Base-by-base conservation (phyloP, 163 green algal genomes). In the Scenedesmus sp. region DNA sequence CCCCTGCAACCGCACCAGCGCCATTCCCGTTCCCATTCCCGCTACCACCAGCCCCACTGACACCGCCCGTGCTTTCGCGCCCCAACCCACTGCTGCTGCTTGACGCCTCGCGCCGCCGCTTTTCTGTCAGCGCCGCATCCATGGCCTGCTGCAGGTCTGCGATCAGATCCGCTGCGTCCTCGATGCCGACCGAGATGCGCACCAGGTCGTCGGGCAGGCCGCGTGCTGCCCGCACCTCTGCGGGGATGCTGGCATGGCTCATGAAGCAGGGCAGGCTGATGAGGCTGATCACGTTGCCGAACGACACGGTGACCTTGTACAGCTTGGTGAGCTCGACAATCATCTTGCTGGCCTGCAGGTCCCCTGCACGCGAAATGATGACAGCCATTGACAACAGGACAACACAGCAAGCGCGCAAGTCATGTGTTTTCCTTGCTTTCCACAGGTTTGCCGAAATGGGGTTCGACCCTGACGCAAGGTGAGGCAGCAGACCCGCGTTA, bases 211-310 rank as follows among this genome's bases (percentile, higher is more conserved):
- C 97, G 0, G 97, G 96, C 51, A 99, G 96, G 7, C 98, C 98
- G 4, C 98, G 92, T 10, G 94, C 96, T 30, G 97, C 96, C 9
- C 98, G 93, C 73, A 98, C 94, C 13, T 97, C 95, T 9, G 96
- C 96, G 0, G 98, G 97, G 89, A 99, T 99, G 93, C 96, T 98
- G 35, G 98, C 98, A 92, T 99, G 97, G 76, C 94, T 98, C 97
- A 99, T 99, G 96, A 99, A 99, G 96, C 98, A 99, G 49, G 98
- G 98, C 94, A 99, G 96, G 92, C 94, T 98, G 92, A 99, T 98
- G 80, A 97, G 94, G 26, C 94, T 98, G 44, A 92, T 95, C 65
- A 99, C 97, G 91, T 96, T 98, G 79, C 98, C 98, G 94, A 99
- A 99, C 42, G 89, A 96, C 30, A 99, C 98, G 24, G 94, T 96